Evolutionary conservation across 73 alveolate genomes (phyloP), one percentile per base, ranked within the genome.

Genomic region (Tetrahymena thermophila): DNA sequence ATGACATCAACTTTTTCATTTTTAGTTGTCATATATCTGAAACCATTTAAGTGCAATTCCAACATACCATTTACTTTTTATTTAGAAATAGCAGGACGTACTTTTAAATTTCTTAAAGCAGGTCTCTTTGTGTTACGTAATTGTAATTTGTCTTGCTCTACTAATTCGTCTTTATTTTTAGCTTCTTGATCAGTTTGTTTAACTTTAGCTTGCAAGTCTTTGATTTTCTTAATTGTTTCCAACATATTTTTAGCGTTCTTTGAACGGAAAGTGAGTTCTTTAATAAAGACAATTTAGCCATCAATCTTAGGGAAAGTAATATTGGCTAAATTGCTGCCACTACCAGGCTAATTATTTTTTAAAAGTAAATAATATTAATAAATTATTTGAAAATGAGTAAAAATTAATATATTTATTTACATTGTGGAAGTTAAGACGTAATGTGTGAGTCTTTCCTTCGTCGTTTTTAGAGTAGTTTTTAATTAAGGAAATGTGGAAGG

Each of bases 31-130:
- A 96, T 95, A 93, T 97, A 99, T 95, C 99, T 97, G 93, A 99
- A 97, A 40, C 99, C 99, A 96, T 99, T 99, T 93, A 96, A 50
- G 95, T 99, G 99, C 15, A 98, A 98, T 96, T 99, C 99, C 43
- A 99, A 94, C 56, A 93, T 94, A 14, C 99, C 99, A 57, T 96
- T 96, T 35, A 98, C 97, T 96, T 99, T 99, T 93, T 98, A 97
- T 44, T 98, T 97, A 40, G 97, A 97, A 50, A 98, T 96, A 43
- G 98, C 96, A 9, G 99, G 99, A 85, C 99, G 97, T 43, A 99
- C 98, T 50, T 95, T 97, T 84, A 99, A 93, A 93, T 98, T 98
- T 38, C 97, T 98, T 85, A 99, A 96, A 43, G 94, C 57, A 55
- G 98, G 98, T 94, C 96, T 98, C 84, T 94, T 44, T 11, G 89